These are phyloP conservation scores for Talaromyces nanjingensis DNA, from an alignment of 495 filamentous ascomycete genomes.

Conservation along the genomic window DNA sequence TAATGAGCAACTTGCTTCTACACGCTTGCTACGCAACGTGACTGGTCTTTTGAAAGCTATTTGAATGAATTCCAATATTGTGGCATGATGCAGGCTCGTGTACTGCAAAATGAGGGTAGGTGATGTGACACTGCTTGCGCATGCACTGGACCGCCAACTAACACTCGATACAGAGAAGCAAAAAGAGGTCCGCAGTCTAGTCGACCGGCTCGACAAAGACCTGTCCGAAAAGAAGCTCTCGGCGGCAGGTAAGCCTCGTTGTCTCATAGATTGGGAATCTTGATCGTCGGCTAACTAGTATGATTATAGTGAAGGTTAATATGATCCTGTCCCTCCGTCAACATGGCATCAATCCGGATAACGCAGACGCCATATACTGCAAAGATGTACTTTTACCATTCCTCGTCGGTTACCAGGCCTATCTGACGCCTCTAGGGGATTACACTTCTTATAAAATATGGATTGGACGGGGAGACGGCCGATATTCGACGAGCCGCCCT, in stretches of 20 bases:
- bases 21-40: neutral
- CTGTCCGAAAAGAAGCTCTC: slow-evolving; percentile 45
- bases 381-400: slow-evolving; percentile 45
- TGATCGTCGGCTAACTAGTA: neutral
- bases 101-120: neutral
- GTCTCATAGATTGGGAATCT: neutral
- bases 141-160: neutral
- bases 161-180: slow-evolving; percentile 47
- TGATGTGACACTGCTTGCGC: neutral
- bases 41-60: neutral
- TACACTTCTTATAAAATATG: slow-evolving; percentile 61
- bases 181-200: slow-evolving; percentile 51
- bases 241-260: slow-evolving; percentile 44
- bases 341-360: slow-evolving; percentile 60
- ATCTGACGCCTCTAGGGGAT: slow-evolving; percentile 57
- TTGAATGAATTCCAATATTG: neutral
- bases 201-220: slow-evolving; percentile 53
- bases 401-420: neutral
- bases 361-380: slow-evolving; percentile 76
- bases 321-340: slow-evolving; percentile 71
- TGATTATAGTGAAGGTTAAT: slow-evolving; percentile 48
- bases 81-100: slow-evolving; percentile 7
- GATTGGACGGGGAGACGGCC: slow-evolving; percentile 52
- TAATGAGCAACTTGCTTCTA: neutral
- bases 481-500: slow-evolving; percentile 70